phyloP scores from a whole-genome alignment of 2,329 filamentous ascomycete species.

The Stagonosporopsis vannaccii region DNA sequence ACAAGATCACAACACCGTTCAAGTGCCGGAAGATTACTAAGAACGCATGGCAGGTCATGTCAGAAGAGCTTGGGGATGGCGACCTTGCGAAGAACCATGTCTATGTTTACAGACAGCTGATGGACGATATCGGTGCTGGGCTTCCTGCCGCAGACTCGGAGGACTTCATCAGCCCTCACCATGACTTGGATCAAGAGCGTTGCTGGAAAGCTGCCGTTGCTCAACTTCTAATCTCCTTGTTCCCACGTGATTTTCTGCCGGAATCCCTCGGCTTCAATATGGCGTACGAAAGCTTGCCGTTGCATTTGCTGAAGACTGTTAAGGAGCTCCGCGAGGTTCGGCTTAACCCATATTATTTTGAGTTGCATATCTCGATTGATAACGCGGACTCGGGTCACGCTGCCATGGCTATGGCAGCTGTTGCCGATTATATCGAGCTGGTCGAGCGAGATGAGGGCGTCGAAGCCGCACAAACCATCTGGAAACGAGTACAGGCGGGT shows the following conservation, averaged over 20 bases:
- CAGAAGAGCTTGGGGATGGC: slow-evolving; percentile 61
- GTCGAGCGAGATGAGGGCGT: slow-evolving; percentile 36
- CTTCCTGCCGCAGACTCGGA: slow-evolving; percentile 43
- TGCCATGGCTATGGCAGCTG: slow-evolving; percentile 55
- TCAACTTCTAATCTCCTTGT: slow-evolving; percentile 58
- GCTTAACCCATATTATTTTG: slow-evolving; percentile 58
- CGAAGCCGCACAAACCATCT: slow-evolving; percentile 44
- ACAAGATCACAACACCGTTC: slow-evolving; percentile 56
- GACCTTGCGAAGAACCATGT: slow-evolving; percentile 58
- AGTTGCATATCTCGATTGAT: slow-evolving; percentile 61
- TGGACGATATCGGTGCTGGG: slow-evolving; percentile 39
- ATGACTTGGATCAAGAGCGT: slow-evolving; percentile 34
- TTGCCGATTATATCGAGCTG: slow-evolving; percentile 48
- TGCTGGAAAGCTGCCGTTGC: slow-evolving; percentile 56
- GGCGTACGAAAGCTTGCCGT: slow-evolving; percentile 55
- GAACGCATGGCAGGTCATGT: slow-evolving; percentile 58
- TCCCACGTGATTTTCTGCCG: slow-evolving; percentile 58
- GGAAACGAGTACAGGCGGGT: slow-evolving; percentile 54
- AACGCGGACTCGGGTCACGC: slow-evolving; percentile 59
- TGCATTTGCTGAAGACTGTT: slow-evolving; percentile 51
- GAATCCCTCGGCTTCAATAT: slow-evolving; percentile 62
- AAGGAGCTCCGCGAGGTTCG: slow-evolving; percentile 56
- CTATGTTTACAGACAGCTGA: slow-evolving; percentile 43
- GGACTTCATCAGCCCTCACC: slow-evolving; percentile 39
- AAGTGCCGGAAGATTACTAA: slow-evolving; percentile 50